Percentiles rank a stretch among this genome's conserved stretches.
phyloP scores from a whole-genome alignment of 2,329 filamentous ascomycete species.

The Trichoderma sp. region DNA sequence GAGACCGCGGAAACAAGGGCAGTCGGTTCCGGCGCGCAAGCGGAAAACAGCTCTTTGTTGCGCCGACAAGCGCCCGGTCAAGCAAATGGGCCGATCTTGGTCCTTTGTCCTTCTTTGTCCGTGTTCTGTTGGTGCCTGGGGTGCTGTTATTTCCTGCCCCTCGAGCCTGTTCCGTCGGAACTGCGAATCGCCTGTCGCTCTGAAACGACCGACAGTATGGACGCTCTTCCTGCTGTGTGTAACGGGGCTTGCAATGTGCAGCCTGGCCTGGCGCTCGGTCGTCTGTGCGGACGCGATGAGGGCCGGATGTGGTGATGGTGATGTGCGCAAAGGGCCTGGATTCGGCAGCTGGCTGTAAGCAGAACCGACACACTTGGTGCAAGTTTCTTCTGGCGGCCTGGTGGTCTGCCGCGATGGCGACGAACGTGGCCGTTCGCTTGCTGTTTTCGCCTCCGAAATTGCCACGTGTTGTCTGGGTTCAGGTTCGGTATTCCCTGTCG shows the following conservation, averaged over 20 bases:
- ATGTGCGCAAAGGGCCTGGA: constrained; percentile 10
- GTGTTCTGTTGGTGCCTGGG: not conserved
- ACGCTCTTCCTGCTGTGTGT: not conserved
- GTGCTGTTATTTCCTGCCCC: not conserved
- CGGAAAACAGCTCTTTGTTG: constrained; percentile 5
- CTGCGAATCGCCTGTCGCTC: not conserved
- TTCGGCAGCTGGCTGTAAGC: constrained; percentile 7
- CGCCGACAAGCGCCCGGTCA: constrained; percentile 22
- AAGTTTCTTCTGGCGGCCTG: not conserved
- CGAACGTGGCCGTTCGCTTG: not conserved
- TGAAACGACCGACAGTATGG: not conserved
- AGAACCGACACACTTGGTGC: not conserved
- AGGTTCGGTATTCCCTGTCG: not conserved
- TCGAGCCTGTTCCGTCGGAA: constrained; percentile 1
- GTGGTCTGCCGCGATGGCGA: not conserved
- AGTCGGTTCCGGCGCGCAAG: constrained; percentile 30
- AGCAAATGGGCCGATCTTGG: not conserved
- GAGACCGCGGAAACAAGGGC: constrained; percentile 36
- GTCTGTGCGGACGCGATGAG: constrained; percentile 5
- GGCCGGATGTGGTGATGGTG: not conserved
- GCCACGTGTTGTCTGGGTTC: not conserved
- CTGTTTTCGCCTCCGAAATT: not conserved
- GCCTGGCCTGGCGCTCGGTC: not conserved
- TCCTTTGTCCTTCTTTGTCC: no score
- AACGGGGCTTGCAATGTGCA: not conserved